Evolutionary conservation across 1,284 basidiomycete species (phyloP).

Genomic region (Bondarzewia mesenterica): DNA sequence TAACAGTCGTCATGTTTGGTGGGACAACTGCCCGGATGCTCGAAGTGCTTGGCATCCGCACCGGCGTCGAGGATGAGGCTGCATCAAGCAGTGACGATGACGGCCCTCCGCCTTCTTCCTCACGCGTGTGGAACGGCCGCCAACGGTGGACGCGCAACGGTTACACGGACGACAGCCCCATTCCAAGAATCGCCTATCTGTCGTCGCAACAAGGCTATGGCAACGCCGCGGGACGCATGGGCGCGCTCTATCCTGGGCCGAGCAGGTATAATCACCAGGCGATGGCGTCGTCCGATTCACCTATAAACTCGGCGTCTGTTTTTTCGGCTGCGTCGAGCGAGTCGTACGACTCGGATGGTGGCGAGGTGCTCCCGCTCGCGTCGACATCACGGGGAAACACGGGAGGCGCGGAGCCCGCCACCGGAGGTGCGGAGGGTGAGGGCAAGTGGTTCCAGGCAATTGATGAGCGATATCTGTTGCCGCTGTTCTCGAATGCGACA

Average conservation of each 20-base stretch:
- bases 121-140: conserved; percentile 20
- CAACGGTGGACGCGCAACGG: conserved; percentile 28
- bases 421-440: conserved; percentile 36
- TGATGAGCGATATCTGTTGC: conserved; percentile 91
- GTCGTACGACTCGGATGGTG: conserved; percentile 66
- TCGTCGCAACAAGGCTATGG: conserved; percentile 27
- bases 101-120: conserved; percentile 28
- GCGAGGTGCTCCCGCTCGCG: conserved; percentile 73
- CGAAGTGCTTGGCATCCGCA: conserved; percentile 93
- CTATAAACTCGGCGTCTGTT: conserved; percentile 24
- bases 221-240: conserved; percentile 32
- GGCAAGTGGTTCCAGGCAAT: conserved; percentile 94
- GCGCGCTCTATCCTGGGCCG: conserved; percentile 38
- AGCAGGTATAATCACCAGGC: conserved; percentile 54
- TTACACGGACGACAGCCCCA: not conserved
- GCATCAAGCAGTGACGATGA: conserved; percentile 73
- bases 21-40: conserved; percentile 97
- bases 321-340: conserved; percentile 62
- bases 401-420: conserved; percentile 10
- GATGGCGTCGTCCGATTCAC: conserved; percentile 23
- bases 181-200: conserved; percentile 31
- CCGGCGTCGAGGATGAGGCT: conserved; percentile 89
- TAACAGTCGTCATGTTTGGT: conserved; percentile 93
- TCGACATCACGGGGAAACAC: conserved; percentile 15
- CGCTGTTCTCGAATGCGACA: conserved; percentile 91